Base-by-base conservation (phyloP, 1,284 basidiomycete species). In the Malassezia brasiliensis region DNA sequence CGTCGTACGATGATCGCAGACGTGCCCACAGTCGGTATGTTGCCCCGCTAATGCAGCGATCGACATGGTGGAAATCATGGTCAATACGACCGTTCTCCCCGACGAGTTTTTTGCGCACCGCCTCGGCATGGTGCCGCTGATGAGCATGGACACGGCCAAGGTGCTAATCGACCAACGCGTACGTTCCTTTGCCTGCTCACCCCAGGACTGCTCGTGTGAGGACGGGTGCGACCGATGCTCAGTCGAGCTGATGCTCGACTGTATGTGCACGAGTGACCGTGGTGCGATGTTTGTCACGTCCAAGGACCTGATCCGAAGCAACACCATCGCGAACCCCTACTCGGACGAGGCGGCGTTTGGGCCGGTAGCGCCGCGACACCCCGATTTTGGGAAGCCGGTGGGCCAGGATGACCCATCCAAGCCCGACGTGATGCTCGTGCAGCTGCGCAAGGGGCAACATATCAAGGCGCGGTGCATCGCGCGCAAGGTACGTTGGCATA, bases 21-120 rank as follows among this genome's bases (percentile, higher is more conserved):
- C 37, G 68, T 74, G 6, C 67, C 70, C 1, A 74, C 72, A 11
- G 66, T 72, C 20, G 63, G 59, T 61, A 48, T 30, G 59, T 53
- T n/a, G 5, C n/a, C 17, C 14, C 7, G 12, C 17, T 38, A 20
- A 25, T 10, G 11, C 32, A 56, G 93, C 91, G 25, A 96, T 99
- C 67, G 94, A 98, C 78, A 85, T 93, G 77, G 93, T 98, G 3
- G 88, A 93, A 75, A 86, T 98, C 64, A 81, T 86, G 61, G 82
- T 83, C 54, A 99, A 99, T 75, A 93, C 90, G 8, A 85, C 87
- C 0, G 91, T 96, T 3, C 78, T 99, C 32, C 88, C 93, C 1
- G 94, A 99, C 77, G 94, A 99, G 78, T 94, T 94, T 78, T 85
- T 99, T 59, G 88, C 90, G 0, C 94, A 99, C 76, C 83, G 94